Evolutionary conservation across 768 basidiomycete genomes (phyloP).

Genomic region (Lactifluus pinguis): DNA sequence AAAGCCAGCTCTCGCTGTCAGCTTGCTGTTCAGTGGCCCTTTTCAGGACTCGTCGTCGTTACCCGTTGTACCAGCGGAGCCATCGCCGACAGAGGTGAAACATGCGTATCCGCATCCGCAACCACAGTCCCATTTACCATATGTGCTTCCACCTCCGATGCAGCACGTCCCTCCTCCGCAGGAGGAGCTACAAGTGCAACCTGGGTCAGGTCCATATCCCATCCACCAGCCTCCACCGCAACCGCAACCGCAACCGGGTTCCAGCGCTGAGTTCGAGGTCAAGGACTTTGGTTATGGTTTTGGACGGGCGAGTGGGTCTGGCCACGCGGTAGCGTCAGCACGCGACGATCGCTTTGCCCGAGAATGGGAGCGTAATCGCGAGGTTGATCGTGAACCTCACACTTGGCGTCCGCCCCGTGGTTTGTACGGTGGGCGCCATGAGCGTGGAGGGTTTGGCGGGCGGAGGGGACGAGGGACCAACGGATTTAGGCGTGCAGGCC

Average conservation of each 20-base stretch:
- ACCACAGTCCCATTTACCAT: slow-evolving; percentile 7
- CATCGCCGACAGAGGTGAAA: slow-evolving; percentile 8
- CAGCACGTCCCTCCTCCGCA: slow-evolving; percentile 2
- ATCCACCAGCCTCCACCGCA: slow-evolving; percentile 11
- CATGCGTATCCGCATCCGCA: slow-evolving; percentile 6
- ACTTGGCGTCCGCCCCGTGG: slow-evolving; percentile 28
- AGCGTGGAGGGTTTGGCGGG: slow-evolving; percentile 14
- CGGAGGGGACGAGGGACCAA: slow-evolving; percentile 19
- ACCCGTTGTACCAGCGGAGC: background rate
- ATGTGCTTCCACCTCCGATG: slow-evolving; percentile 3
- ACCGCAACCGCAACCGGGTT: slow-evolving; percentile 7
- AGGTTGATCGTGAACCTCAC: slow-evolving; percentile 19
- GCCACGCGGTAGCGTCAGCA: slow-evolving; percentile 26
- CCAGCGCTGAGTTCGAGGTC: slow-evolving; percentile 39
- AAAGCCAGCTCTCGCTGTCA: slow-evolving; percentile 7
- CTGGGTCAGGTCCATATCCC: slow-evolving; percentile 12
- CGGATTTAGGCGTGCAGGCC: slow-evolving; percentile 26
- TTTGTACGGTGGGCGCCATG: slow-evolving; percentile 21
- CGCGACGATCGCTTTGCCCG: slow-evolving; percentile 25
- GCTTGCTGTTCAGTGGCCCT: slow-evolving; percentile 13
- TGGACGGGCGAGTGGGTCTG: slow-evolving; percentile 35
- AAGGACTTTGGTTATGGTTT: slow-evolving; percentile 60
- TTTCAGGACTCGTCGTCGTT: background rate
- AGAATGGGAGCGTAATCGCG: slow-evolving; percentile 25
- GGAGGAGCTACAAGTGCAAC: slow-evolving; percentile 13